phyloP scores from a whole-genome alignment of 768 basidiomycete species.

The Auriculariales sp. region DNA sequence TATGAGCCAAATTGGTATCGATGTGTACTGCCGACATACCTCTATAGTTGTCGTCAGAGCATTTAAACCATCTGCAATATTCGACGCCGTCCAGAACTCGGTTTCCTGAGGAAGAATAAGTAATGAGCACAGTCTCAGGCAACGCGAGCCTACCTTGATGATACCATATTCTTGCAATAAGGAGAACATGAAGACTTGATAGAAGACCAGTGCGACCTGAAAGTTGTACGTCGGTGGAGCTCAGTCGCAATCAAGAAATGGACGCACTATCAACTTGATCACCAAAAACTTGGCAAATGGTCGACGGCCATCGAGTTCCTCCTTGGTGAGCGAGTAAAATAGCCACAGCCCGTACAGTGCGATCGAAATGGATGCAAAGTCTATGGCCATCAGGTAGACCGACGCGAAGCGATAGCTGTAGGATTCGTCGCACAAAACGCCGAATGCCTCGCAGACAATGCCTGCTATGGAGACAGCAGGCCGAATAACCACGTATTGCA shows the following conservation, averaged over 20 bases:
- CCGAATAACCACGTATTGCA: constrained; percentile 77
- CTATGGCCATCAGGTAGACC: constrained; percentile 51
- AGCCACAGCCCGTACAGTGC: constrained; percentile 77
- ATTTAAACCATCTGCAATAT: constrained; percentile 72
- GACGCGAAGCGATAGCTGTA: constrained; percentile 48
- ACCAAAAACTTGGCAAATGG: constrained; percentile 76
- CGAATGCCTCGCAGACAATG: constrained; percentile 57
- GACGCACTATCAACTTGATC: constrained; percentile 49
- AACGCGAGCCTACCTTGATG: constrained; percentile 35
- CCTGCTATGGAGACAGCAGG: constrained; percentile 58
- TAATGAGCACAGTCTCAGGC: neutral
- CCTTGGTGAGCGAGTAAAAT: constrained; percentile 69
- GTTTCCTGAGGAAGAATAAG: constrained; percentile 31
- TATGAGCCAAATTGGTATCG: constrained; percentile 4
- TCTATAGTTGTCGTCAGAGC: constrained; percentile 76
- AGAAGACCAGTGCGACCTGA: neutral
- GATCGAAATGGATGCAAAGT: constrained; percentile 16
- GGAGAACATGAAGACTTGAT: constrained; percentile 32
- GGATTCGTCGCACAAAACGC: constrained; percentile 54
- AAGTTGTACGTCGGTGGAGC: neutral
- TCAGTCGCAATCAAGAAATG: constrained; percentile 37
- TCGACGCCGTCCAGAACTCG: constrained; percentile 67
- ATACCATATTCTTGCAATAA: constrained; percentile 45
- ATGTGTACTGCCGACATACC: constrained; percentile 24
- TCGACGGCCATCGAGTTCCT: constrained; percentile 60